Conservation (phyloP, 768 basidiomycete species). For the Tylopilus balloui region DNA sequence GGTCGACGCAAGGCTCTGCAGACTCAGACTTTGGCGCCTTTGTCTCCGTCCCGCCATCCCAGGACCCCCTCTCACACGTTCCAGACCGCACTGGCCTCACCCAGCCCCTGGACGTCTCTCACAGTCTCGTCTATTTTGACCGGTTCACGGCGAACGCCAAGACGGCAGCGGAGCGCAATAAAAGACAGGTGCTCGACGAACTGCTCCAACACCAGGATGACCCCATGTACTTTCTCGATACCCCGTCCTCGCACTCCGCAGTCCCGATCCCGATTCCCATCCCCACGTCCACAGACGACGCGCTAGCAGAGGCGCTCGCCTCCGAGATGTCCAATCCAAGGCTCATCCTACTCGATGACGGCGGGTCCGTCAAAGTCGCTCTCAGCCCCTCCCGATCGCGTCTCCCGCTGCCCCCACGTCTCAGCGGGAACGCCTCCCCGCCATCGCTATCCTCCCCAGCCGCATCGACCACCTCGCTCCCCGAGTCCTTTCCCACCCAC, state of each 20-base stretch:
- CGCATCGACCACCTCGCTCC: conserved; percentile 13
- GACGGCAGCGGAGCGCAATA: conserved; percentile 47
- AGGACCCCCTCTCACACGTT: conserved; percentile 40
- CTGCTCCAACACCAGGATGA: conserved; percentile 64
- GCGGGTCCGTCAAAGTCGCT: conserved; percentile 13
- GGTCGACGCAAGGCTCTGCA: conserved; percentile 22
- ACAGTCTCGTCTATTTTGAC: conserved; percentile 53
- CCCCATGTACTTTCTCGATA: conserved; percentile 56
- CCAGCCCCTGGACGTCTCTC: background rate
- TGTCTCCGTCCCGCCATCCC: conserved; percentile 49
- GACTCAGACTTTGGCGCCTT: conserved; percentile 61
- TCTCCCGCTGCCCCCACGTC: conserved; percentile 17
- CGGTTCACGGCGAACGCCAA: conserved; percentile 56
- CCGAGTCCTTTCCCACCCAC: background rate
- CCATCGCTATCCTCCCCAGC: conserved; percentile 20
- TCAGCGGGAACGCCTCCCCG: conserved; percentile 24
- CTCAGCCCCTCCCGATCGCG: conserved; percentile 12
- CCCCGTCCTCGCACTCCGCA: conserved; percentile 14
- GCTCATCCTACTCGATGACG: background rate
- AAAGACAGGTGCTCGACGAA: conserved; percentile 57
- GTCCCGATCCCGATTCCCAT: conserved; percentile 32
- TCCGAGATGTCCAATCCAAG: conserved; percentile 24
- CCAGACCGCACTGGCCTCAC: background rate
- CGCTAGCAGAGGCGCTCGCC: conserved; percentile 36
- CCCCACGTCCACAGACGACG: conserved; percentile 32